A percentile compares a stretch with the other conserved stretches of the same genome.
These are phyloP conservation scores for Spathaspora hagerdaliae DNA, from an alignment of 805 yeast genomes.

Conservation along the genomic window DNA sequence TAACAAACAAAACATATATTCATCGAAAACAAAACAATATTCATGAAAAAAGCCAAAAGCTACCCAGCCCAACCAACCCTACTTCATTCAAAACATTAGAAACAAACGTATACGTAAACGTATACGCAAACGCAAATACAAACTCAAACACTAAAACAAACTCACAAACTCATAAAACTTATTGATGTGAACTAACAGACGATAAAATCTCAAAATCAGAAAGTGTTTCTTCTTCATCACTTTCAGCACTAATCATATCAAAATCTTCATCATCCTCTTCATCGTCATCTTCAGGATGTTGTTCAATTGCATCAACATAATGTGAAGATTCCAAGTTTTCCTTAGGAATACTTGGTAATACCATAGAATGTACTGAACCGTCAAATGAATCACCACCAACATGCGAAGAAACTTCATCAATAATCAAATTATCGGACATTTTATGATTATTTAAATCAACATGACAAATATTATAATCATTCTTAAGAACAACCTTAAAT, in stretches of 20 bases:
- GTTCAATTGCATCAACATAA: slow-evolving; percentile 18
- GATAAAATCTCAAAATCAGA: slow-evolving; percentile 39
- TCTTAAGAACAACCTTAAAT: slow-evolving; percentile 24
- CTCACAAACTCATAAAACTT: neutral
- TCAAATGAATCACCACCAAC: neutral
- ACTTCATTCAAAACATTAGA: neutral
- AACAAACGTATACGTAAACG: too few species aligned
- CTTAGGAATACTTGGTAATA: slow-evolving; percentile 27
- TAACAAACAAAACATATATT: too few species aligned
- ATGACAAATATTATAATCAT: slow-evolving; percentile 13
- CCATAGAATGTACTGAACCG: slow-evolving; percentile 19
- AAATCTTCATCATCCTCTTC: slow-evolving; percentile 25
- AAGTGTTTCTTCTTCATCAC: slow-evolving; percentile 22
- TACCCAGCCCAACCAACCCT: neutral
- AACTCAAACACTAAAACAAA: neutral
- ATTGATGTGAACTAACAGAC: slow-evolving; percentile 10
- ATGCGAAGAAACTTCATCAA: neutral
- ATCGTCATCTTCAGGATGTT: slow-evolving; percentile 15
- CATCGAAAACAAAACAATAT: neutral
- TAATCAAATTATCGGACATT: slow-evolving; percentile 19
- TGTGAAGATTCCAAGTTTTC: slow-evolving; percentile 19
- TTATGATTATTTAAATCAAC: slow-evolving; percentile 20
- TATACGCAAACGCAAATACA: too few species aligned
- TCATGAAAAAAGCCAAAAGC: neutral
- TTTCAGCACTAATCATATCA: slow-evolving; percentile 29